Evolutionary conservation across 768 basidiomycete genomes (phyloP).

Genomic region (Chalciporus piperatus): DNA sequence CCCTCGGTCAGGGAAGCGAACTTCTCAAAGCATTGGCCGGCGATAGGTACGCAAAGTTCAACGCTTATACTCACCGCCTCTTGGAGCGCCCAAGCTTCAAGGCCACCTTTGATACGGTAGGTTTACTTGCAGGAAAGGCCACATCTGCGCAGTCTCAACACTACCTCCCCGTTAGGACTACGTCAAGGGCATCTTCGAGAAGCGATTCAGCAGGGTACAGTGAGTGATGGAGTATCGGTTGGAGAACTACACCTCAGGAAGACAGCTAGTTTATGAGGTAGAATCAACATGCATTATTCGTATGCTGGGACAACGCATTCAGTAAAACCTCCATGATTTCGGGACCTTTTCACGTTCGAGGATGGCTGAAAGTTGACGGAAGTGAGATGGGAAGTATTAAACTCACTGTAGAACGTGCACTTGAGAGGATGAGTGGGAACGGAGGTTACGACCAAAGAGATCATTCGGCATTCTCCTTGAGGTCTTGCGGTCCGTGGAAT

Average conservation of each 20-base stretch:
- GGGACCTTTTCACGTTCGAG: too few relatives aligned
- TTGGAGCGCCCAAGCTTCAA: slow-evolving; percentile 52
- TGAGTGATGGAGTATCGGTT: neutral
- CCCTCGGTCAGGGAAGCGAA: slow-evolving; percentile 45
- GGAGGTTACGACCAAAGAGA: too few relatives aligned
- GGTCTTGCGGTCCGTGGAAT: too few relatives aligned
- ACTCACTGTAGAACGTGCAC: too few relatives aligned
- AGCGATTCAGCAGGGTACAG: slow-evolving; percentile 7
- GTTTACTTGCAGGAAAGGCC: slow-evolving; percentile 11
- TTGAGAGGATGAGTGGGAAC: too few relatives aligned
- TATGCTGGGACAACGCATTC: neutral
- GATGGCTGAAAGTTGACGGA: too few relatives aligned
- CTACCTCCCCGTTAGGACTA: slow-evolving; percentile 9
- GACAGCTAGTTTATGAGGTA: neutral
- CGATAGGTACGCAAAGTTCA: slow-evolving; percentile 48
- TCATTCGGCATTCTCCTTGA: too few relatives aligned
- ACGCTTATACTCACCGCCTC: slow-evolving; percentile 46
- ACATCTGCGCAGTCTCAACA: neutral
- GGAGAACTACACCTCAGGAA: neutral
- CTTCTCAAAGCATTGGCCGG: slow-evolving; percentile 37
- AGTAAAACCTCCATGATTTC: neutral
- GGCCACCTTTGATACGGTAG: slow-evolving; percentile 53
- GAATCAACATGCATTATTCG: neutral
- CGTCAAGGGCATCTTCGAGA: neutral
- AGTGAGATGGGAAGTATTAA: too few relatives aligned